phyloP scores from a whole-genome alignment of 805 yeast species.

The Metschnikowia lochheadii region DNA sequence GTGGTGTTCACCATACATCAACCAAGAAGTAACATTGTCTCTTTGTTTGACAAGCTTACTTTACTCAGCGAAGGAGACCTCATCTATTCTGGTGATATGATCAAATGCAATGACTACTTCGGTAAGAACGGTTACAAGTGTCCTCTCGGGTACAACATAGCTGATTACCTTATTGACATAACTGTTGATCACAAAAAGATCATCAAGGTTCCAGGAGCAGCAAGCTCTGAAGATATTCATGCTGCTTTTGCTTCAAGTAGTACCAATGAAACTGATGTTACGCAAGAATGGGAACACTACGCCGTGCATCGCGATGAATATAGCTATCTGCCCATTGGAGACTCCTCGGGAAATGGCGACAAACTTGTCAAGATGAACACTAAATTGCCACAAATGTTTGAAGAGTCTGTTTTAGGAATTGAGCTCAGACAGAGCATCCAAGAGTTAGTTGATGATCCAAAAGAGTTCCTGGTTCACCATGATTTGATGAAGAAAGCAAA shows the following conservation, averaged over 20 bases:
- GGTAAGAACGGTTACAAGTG: constrained; percentile 70
- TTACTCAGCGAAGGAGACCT: constrained; percentile 80
- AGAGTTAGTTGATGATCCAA: constrained; percentile 22
- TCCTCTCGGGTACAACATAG: constrained; percentile 88
- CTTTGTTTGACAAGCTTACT: constrained; percentile 78
- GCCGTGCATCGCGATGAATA: constrained; percentile 78
- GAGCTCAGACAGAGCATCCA: constrained; percentile 40
- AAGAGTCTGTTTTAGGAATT: constrained; percentile 38
- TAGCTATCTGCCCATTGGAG: constrained; percentile 24
- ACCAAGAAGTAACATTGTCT: constrained; percentile 93
- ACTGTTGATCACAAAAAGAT: constrained; percentile 59
- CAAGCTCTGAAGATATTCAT: constrained; percentile 25
- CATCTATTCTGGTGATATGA: constrained; percentile 84
- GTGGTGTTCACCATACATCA: constrained; percentile 93
- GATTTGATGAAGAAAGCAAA: constrained; percentile 49
- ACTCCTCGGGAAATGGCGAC: constrained; percentile 19
- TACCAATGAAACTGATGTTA: constrained; percentile 47
- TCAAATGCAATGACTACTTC: constrained; percentile 71
- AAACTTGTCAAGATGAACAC: constrained; percentile 16
- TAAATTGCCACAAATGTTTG: constrained; percentile 32
- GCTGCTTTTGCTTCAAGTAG: constrained; percentile 23
- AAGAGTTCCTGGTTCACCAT: constrained; percentile 23
- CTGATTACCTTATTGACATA: constrained; percentile 88
- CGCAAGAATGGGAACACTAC: constrained; percentile 82
- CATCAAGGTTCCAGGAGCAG: constrained; percentile 17